Base-by-base conservation (phyloP, 805 yeast species). In the Pichia kluyveri region DNA sequence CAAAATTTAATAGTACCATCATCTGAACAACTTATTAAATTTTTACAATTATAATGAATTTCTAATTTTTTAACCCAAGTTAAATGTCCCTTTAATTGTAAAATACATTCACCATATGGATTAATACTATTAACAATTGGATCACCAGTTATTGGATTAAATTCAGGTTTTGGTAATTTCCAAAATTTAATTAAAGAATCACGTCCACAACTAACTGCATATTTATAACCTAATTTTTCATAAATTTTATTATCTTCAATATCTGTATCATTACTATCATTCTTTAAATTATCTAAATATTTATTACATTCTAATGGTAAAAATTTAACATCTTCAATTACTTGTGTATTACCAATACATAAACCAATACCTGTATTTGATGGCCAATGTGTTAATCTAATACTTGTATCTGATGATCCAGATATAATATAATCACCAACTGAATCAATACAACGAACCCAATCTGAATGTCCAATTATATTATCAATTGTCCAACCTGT, bases 11-110 rank as follows among this genome's bases (percentile, higher is more conserved):
- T 74, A 1, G 80, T 69, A 53, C 80, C 80, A 62, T 90, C 97
- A 62, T 90, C 98, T 17, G 90, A 73, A 17, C 84, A 82, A 41
- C 88, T 79, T 42, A 83, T 69, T 17, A 88, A 60, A 55, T 76
- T 79, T 38, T 80, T 71, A 0, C 93, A 95, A 55, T 77, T 79
- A 1, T 96, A 95, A 63, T 88, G 96, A 43, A 84, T 66, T 10
- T 69, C 68, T 7, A 89, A 57, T 8, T 80, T 76, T 51, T 83
- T 77, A 1, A 91, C 84, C 98, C 98, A 90, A 10, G 93, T 85
- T 44, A 79, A 78, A 63, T 90, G 97, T 2, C 93, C 96, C 8
- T 66, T 57, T 11, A 87, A 66, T 18, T 80, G 79, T 26, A 72
- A 69, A 1, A 87, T 57, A 27, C 77, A 66, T 56, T 70, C 73